Percentiles rank a stretch among this genome's conserved stretches.
These are phyloP conservation scores for Cornus florida DNA, from an alignment of 148 eudicot genomes.

Conservation along the genomic window DNA sequence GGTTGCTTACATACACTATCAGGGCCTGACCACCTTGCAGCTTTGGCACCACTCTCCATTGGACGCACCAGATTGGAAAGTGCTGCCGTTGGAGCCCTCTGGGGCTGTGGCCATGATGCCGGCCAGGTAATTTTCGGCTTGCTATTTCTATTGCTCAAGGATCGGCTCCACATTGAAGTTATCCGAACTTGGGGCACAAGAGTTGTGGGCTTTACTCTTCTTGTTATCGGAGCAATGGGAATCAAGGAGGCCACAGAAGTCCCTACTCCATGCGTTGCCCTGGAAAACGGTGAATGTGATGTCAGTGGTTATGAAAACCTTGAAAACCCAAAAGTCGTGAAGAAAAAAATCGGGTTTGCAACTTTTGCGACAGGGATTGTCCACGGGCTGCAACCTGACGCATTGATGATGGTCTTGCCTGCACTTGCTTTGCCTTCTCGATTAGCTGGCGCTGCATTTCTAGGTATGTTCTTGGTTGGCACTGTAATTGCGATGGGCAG, in stretches of 20 bases:
- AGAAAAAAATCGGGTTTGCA: slow-evolving; percentile 86
- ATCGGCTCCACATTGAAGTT: slow-evolving; percentile 88
- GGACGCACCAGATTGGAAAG: slow-evolving; percentile 89
- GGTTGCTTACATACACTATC: slow-evolving; percentile 97
- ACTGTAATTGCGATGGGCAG: slow-evolving; percentile 95
- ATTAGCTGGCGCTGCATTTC: slow-evolving; percentile 83
- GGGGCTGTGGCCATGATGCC: slow-evolving; percentile 99
- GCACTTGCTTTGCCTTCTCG: slow-evolving; percentile 92
- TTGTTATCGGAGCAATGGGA: slow-evolving; percentile 92
- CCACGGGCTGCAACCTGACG: slow-evolving; percentile 95
- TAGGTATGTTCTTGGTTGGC: slow-evolving; percentile 84
- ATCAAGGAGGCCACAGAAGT: slow-evolving; percentile 86
- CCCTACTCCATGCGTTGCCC: slow-evolving; percentile 56
- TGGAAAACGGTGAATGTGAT: slow-evolving; percentile 78
- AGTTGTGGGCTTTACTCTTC: slow-evolving; percentile 86
- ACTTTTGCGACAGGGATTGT: slow-evolving; percentile 95
- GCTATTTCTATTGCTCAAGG: slow-evolving; percentile 74
- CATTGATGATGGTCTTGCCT: slow-evolving; percentile 92
- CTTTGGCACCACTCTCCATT: slow-evolving; percentile 93
- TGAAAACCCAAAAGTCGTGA: slow-evolving; percentile 37
- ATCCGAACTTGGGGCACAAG: slow-evolving; percentile 90
- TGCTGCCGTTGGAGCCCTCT: slow-evolving; percentile 92
- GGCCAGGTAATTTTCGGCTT: slow-evolving; percentile 90
- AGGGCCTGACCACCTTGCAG: slow-evolving; percentile 98
- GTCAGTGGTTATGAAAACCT: slow-evolving; percentile 49